Evolutionary conservation across 202 grass and related monocot genomes (phyloP), one percentile per base, ranked within the genome.

Genomic region (Bolboschoenoplectus hybrid): DNA sequence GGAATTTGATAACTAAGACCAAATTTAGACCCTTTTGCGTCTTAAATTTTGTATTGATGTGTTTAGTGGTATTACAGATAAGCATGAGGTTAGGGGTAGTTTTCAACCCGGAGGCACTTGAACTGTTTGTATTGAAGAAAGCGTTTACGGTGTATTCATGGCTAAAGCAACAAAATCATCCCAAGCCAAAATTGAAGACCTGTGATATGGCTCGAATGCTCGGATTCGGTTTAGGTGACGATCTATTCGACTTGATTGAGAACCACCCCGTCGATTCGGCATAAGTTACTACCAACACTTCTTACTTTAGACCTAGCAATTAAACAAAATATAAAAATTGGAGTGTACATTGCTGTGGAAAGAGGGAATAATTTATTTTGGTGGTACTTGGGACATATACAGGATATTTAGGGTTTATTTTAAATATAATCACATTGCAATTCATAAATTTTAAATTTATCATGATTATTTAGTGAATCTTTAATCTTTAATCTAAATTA

Each of bases 131-230:
- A 17, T 87, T 97, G 88, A 95, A 93, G 16, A 95, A 97, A 57
- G 89, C 85, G 55, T 97, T 97, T 61, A 65, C 64, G 6, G 91
- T 95, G 1, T 91, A 95, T 11, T 81, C 89, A 0, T 97, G 95
- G 93, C 77, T 95, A 41, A 95, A 93, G 81, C 85, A 93, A 73
- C 91, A 95, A 74, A 87, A 85, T 19, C 85, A 92, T 84, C 91
- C 89, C 5, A 97, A 97, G 36, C 93, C 95, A 0, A 86, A 85
- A 78, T 74, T 97, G 72, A 97, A 97, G 87, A 93, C 89, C 2
- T 79, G 85, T 34, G 93, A 97, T 84, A 95, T 97, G 95, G 91
- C 89, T 35, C 91, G 88, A 76, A 95, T 97, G 95, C 86, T 97
- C 0, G 95, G 95, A 62, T 97, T 92, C 7, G 95, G 95, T 45